Evolutionary conservation across 257 asterid genomes (phyloP).

Genomic region (Eustoma russellianum): DNA sequence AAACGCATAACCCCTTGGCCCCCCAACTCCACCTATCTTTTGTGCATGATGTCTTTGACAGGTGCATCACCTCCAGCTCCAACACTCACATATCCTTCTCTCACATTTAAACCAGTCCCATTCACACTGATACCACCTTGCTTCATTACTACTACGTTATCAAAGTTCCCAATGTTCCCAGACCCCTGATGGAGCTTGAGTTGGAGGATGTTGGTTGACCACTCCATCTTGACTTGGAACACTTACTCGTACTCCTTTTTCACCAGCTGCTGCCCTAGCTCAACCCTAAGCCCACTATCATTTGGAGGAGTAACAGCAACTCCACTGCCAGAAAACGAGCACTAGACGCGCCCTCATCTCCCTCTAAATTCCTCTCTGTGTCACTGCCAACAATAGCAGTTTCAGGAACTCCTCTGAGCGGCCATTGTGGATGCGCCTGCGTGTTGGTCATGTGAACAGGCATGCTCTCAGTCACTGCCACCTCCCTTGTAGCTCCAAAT

Average conservation of each 20-base stretch:
- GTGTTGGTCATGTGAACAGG: constrained; percentile 19
- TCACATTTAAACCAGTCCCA: constrained; percentile 8
- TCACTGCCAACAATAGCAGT: constrained; percentile 15
- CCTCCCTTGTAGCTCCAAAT: constrained; percentile 30
- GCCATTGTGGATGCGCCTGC: too few relatives aligned
- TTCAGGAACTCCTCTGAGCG: too few relatives aligned
- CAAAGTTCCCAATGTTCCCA: constrained; percentile 12
- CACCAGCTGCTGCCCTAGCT: too few relatives aligned
- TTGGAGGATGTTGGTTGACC: constrained; percentile 17
- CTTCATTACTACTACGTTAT: constrained; percentile 13
- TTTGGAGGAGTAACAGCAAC: constrained; percentile 18
- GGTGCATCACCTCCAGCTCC: constrained; percentile 12
- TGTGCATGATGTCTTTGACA: constrained; percentile 20
- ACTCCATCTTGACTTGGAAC: constrained; percentile 11
- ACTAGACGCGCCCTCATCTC: constrained; percentile 18
- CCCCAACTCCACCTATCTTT: constrained; percentile 37
- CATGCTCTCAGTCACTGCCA: constrained; percentile 22
- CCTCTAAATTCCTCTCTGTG: constrained; percentile 28
- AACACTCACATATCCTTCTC: constrained; percentile 15
- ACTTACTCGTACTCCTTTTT: constrained; percentile 15
- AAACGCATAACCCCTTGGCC: constrained; percentile 55
- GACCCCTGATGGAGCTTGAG: constrained; percentile 8
- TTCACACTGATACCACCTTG: constrained; percentile 25
- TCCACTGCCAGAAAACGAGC: constrained; percentile 16
- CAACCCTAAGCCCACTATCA: too few relatives aligned